Evolutionary conservation across 2,329 filamentous ascomycete species (phyloP), one percentile per base, ranked within the genome.

Genomic region (Laburnicola sp.): DNA sequence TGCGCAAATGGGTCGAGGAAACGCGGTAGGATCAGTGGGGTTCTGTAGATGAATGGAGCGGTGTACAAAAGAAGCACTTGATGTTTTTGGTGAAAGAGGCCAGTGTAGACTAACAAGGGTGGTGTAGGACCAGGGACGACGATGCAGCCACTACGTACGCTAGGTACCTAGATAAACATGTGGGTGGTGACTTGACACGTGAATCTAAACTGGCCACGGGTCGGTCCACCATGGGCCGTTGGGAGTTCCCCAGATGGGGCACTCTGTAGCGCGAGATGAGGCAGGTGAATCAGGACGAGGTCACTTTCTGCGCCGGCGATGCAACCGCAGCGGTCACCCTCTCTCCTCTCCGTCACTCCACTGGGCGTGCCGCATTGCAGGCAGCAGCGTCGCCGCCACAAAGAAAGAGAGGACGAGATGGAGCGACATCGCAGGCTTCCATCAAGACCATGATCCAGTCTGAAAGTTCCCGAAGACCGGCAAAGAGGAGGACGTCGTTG

Each of bases 41-140:
- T 37, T 27, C 43, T 55, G 51, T 58, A 58, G 48, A 58, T 47
- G 55, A 58, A 55, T 54, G 40, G 49, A 53, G 45, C 28, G 23
- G 39, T 48, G 45, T 53, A 51, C 49, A 46, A 44, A 49, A 45
- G 34, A 30, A 30, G 25, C 27, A 48, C 27, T 16, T 39, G 27
- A 16, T 27, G 11, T 42, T 25, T 27, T 23, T 3, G 4, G 10
- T 34, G 32, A 9, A 27, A 32, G 21, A n/a, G 31, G 22, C 26
- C 11, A 36, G 8, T 25, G 7, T 21, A 40, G 40, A 37, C 36
- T 45, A 35, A 28, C 32, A 4, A 31, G 3, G 26, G 9, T 22
- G 34, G 32, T 8, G 35, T 6, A 37, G 16, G 10, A 21, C n/a
- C 16, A 16, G 16, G 16, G 16, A 16, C 16, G 16, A 16, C 16